Evolutionary conservation across 148 eudicot genomes (phyloP), one percentile per base, ranked within the genome.

Genomic region (Vaccinium vitisidaea): DNA sequence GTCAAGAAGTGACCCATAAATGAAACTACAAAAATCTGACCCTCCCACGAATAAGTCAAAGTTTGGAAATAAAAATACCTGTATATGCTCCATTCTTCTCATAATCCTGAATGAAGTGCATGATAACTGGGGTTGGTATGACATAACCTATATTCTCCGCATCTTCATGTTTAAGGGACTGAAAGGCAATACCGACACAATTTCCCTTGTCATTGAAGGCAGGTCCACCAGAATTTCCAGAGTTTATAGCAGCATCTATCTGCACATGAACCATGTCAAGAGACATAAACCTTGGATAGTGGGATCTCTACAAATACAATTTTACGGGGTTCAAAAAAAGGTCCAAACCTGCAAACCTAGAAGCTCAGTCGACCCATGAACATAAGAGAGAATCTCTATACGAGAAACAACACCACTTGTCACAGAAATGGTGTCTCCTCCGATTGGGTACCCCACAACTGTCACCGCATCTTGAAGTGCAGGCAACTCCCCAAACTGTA

Each of bases 371-470:
- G 98, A 95, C 46, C 98, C 98, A 87, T 95, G 98, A 79, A 90
- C 95, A 90, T 95, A 95, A 25, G 98, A 94, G 76, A 95, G 86
- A 77, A 95, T 94, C 90, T 95, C 98, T 85, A 95, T 92, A 6
- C 98, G 98, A 7, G 98, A 95, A 81, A 95, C 98, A 84, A 95
- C 98, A 19, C 98, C 98, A 89, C 98, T 95, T 76, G 98, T 95
- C 43, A 95, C 98, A 86, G 98, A 94, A 69, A 95, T 94, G 25
- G 98, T 95, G 86, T 95, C 98, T 32, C 98, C 98, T 58, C 98
- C 98, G 56, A 95, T 95, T 49, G 98, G 98, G 79, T 95, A 95
- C 21, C 98, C 98, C 76, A 95, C 98, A 77, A 95, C 98, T 16
- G 96, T 94, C 80, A 95, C 98, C 21, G 98, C 98, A 89, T 95